A percentile compares a stretch with the other conserved stretches of the same genome.
These are phyloP conservation scores for Cynanchum wilfordii DNA, from an alignment of 257 asterid genomes.

Conservation along the genomic window DNA sequence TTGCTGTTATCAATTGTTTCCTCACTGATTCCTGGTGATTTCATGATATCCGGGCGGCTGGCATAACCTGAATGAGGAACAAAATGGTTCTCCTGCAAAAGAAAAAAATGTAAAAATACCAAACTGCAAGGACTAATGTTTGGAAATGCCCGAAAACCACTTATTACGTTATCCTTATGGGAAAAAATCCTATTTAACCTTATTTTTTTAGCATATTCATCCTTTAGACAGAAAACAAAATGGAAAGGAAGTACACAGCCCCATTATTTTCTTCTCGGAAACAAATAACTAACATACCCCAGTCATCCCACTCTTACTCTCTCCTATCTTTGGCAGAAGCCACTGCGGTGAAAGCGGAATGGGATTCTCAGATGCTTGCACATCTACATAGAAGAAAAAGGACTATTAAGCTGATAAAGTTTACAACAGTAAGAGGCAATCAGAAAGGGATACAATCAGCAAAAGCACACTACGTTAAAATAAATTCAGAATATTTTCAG, in stretches of 20 bases:
- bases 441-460: background rate
- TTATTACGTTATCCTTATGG: background rate
- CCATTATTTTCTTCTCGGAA: slow-evolving; percentile 2
- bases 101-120: slow-evolving; percentile 5
- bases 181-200: background rate
- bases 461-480: background rate
- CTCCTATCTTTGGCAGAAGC: slow-evolving; percentile 87
- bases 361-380: slow-evolving; percentile 58
- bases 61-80: slow-evolving; percentile 34
- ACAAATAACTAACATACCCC: slow-evolving; percentile 51
- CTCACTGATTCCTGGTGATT: slow-evolving; percentile 50
- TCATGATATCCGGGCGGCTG: slow-evolving; percentile 39
- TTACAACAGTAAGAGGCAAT: background rate
- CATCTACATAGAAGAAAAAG: slow-evolving; percentile 37
- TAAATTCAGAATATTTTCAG: background rate
- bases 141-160: background rate
- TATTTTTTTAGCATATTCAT: background rate
- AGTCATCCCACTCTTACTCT: slow-evolving; percentile 56
- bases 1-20: slow-evolving; percentile 40
- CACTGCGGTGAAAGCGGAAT: slow-evolving; percentile 98
- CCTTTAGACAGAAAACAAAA: slow-evolving; percentile 7
- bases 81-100: slow-evolving; percentile 55
- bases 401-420: slow-evolving; percentile 7
- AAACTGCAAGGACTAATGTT: background rate
- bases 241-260: slow-evolving; percentile 5